phyloP scores from a whole-genome alignment of 306 rosid genomes.

The Prunus mira region DNA sequence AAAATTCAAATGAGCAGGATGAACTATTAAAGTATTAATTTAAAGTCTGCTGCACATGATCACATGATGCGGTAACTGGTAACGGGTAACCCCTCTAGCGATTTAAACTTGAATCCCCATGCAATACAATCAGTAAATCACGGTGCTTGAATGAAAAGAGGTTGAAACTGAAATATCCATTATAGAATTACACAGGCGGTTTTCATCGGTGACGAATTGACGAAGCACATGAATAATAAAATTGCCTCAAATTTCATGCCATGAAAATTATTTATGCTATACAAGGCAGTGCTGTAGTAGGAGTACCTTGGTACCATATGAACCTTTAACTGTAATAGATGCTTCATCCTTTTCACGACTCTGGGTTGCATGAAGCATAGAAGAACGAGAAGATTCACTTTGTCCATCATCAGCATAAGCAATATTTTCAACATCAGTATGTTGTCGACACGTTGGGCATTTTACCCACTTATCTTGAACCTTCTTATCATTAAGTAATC shows the following conservation, averaged over 20 bases:
- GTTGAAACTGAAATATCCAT: no score
- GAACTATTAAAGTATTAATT: no score
- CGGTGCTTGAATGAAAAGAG: no score
- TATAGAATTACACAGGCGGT: no score
- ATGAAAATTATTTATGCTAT: neutral
- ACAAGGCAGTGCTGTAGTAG: neutral
- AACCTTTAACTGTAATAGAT: constrained; percentile 69
- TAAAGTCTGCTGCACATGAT: no score
- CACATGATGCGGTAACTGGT: no score
- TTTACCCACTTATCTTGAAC: constrained; percentile 69
- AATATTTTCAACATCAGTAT: constrained; percentile 76
- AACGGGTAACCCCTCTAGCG: no score
- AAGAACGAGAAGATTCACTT: constrained; percentile 44
- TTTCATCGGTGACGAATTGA: no score
- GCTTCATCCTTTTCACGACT: constrained; percentile 52
- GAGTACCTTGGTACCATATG: constrained; percentile 90
- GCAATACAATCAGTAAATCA: no score
- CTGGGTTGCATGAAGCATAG: constrained; percentile 36
- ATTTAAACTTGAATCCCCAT: no score
- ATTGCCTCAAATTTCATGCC: neutral
- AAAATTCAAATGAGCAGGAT: no score
- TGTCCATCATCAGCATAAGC: constrained; percentile 79
- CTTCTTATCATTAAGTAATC: constrained; percentile 43
- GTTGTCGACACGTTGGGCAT: constrained; percentile 97
- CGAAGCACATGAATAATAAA: no score